These are phyloP conservation scores for Furcasterigmium sp. DNA, from an alignment of 2,329 filamentous ascomycete genomes.

Conservation along the genomic window DNA sequence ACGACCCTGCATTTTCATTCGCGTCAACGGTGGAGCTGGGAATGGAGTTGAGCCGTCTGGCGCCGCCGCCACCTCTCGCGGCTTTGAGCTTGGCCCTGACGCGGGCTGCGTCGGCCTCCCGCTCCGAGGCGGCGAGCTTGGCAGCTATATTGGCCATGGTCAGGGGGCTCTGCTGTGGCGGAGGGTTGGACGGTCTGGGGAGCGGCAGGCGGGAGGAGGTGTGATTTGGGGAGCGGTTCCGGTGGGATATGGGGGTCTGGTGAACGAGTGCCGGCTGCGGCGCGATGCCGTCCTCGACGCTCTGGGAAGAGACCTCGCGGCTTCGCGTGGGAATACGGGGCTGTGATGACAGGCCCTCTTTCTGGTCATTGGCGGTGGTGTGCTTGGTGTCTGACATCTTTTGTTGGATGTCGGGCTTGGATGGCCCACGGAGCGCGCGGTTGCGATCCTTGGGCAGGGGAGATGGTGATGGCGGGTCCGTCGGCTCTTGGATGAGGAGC, in stretches of 20 bases:
- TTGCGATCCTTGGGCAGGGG: slow-evolving; percentile 1
- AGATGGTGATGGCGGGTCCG: slow-evolving; percentile 1
- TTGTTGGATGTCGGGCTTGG: neutral
- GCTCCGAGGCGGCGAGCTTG: slow-evolving; percentile 59
- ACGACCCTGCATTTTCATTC: neutral
- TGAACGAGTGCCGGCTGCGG: slow-evolving; percentile 9
- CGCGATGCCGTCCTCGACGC: slow-evolving; percentile 5
- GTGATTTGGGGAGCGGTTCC: slow-evolving; percentile 14
- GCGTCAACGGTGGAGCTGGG: slow-evolving; percentile 14
- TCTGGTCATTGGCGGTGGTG: slow-evolving; percentile 5
- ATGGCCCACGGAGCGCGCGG: neutral
- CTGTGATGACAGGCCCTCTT: neutral
- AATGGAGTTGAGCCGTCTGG: slow-evolving; percentile 15
- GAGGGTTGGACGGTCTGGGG: slow-evolving; percentile 29
- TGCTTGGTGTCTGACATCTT: slow-evolving; percentile 4
- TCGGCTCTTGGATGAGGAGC: slow-evolving; percentile 10
- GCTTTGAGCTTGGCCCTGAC: slow-evolving; percentile 59
- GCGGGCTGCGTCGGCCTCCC: slow-evolving; percentile 58
- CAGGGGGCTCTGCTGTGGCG: slow-evolving; percentile 48
- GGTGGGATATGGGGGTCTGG: slow-evolving; percentile 6
- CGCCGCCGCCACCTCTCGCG: slow-evolving; percentile 30
- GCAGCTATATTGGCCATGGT: slow-evolving; percentile 58
- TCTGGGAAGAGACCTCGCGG: neutral
- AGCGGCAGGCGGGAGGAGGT: slow-evolving; percentile 26
- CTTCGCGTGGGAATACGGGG: neutral